Evolutionary conservation across 805 yeast species (phyloP).

Genomic region (Komagataella phaffii): DNA sequence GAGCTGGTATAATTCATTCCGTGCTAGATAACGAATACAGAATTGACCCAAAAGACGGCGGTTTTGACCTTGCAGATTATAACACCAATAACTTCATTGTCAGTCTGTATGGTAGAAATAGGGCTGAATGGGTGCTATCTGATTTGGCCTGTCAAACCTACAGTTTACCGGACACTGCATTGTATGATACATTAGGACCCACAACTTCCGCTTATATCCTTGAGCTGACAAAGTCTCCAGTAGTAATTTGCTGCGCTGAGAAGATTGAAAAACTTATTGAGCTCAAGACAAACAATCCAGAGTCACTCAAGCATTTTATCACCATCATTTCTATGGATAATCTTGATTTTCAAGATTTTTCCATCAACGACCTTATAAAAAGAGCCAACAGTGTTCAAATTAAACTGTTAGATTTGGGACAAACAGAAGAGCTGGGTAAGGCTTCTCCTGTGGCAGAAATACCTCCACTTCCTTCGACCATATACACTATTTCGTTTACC

Average conservation of each 20-base stretch:
- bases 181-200: constrained; percentile 46
- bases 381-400: constrained; percentile 12
- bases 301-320: constrained; percentile 26
- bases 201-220: constrained; percentile 52
- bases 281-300: constrained; percentile 22
- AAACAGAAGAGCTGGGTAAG: constrained; percentile 25
- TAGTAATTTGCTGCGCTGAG: constrained; percentile 35
- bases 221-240: constrained; percentile 45
- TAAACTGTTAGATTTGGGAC: constrained; percentile 21
- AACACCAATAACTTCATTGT: constrained; percentile 25
- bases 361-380: constrained; percentile 11
- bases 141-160: constrained; percentile 58
- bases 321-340: constrained; percentile 45
- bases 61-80: background rate
- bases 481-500: constrained; percentile 31
- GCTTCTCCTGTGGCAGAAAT: constrained; percentile 33
- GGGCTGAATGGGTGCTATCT: constrained; percentile 55
- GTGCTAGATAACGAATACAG: constrained; percentile 14
- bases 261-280: constrained; percentile 35
- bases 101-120: constrained; percentile 41
- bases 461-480: constrained; percentile 13
- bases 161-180: constrained; percentile 37
- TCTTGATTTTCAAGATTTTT: constrained; percentile 17
- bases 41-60: constrained; percentile 8
- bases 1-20: constrained; percentile 37